Percentiles rank a stretch among this genome's conserved stretches.
phyloP scores from a whole-genome alignment of 257 asterid species.

The Petunia secreta region DNA sequence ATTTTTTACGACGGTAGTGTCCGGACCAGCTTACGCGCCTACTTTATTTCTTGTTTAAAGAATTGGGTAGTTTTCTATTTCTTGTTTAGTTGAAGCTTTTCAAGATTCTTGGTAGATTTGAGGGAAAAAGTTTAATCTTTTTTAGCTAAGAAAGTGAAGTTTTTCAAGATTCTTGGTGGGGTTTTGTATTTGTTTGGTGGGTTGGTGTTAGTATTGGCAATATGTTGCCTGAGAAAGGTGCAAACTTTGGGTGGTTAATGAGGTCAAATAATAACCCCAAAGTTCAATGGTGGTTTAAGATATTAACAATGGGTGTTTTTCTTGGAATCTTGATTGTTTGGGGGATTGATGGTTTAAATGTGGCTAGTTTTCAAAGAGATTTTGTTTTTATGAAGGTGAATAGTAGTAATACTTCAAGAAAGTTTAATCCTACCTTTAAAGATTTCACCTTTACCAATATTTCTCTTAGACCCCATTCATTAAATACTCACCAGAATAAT shows the following conservation, averaged over 20 bases:
- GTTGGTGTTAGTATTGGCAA: neutral
- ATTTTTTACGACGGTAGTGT: no score
- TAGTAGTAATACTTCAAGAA: conserved; percentile 28
- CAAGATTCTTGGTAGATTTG: conserved; percentile 16
- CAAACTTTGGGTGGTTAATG: conserved; percentile 47
- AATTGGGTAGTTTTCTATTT: neutral
- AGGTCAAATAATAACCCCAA: conserved; percentile 54
- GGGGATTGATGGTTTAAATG: conserved; percentile 49
- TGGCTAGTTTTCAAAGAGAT: conserved; percentile 41
- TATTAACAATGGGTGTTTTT: conserved; percentile 51
- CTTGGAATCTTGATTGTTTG: conserved; percentile 62
- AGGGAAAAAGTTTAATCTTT: neutral
- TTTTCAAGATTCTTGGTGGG: conserved; percentile 13
- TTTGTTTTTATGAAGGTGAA: conserved; percentile 41
- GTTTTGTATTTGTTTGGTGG: conserved; percentile 18
- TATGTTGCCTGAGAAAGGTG: conserved; percentile 57
- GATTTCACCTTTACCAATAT: conserved; percentile 43
- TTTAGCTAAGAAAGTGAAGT: neutral
- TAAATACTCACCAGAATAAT: conserved; percentile 35
- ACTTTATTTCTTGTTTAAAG: conserved; percentile 10
- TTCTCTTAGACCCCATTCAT: conserved; percentile 32
- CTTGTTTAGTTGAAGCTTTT: neutral
- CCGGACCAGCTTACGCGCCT: neutral
- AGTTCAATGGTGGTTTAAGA: conserved; percentile 64
- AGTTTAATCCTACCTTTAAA: conserved; percentile 27